Evolutionary conservation across 2,329 filamentous ascomycete genomes (phyloP).

Genomic region (Exophiala oligosperma): DNA sequence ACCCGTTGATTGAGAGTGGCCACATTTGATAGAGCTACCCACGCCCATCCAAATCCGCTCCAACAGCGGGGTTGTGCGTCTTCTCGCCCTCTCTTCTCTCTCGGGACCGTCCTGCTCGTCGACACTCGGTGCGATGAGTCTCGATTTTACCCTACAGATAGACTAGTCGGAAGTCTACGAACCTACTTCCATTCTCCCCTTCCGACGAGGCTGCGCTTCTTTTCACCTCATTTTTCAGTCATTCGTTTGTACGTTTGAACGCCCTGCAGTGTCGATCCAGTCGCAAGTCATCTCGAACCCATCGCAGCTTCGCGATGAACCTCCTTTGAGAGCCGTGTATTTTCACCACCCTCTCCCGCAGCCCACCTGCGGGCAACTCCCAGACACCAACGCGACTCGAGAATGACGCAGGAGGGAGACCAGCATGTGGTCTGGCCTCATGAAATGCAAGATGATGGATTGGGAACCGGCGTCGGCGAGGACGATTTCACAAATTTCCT

Average conservation of each 20-base stretch:
- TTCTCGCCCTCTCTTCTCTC: too few relatives aligned
- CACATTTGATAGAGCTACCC: conserved; percentile 5
- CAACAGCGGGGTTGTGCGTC: too few relatives aligned
- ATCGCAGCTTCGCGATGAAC: conserved; percentile 12
- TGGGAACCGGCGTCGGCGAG: conserved; percentile 41
- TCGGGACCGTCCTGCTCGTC: too few relatives aligned
- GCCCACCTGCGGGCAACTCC: conserved; percentile 19
- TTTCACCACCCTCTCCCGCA: conserved; percentile 17
- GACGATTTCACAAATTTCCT: conserved; percentile 53
- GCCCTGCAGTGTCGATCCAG: neutral
- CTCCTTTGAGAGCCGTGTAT: conserved; percentile 18
- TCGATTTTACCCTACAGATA: conserved; percentile 14
- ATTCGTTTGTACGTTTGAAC: neutral
- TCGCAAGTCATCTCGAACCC: neutral
- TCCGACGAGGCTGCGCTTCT: conserved; percentile 16
- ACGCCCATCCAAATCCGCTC: conserved; percentile 6
- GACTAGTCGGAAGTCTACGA: neutral
- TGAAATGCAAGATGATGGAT: conserved; percentile 39
- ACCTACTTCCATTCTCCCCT: conserved; percentile 12
- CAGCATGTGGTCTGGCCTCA: conserved; percentile 39
- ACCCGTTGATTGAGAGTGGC: conserved; percentile 3
- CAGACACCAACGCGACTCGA: conserved; percentile 7
- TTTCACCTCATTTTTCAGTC: neutral
- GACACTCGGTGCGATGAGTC: conserved; percentile 8
- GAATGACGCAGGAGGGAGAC: conserved; percentile 28